Evolutionary conservation across 2,329 filamentous ascomycete species (phyloP), one percentile per base, ranked within the genome.

Genomic region (Clonostachys chloroleuca): DNA sequence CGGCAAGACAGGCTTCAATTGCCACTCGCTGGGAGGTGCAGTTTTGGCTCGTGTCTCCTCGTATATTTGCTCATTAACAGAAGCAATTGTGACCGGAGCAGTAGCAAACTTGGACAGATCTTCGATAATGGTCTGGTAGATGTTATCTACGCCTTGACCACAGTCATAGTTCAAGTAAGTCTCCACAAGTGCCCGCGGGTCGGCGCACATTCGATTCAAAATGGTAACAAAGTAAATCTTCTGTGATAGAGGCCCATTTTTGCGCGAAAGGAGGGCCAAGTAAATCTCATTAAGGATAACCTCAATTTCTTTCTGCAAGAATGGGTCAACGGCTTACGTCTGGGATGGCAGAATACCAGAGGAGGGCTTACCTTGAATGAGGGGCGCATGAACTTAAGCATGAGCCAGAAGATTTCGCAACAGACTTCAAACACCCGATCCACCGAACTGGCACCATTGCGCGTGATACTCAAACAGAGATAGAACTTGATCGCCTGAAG

Each of bases 271-370:
- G 40, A 97, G 89, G 1, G 92, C 87, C 6, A 99, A 74, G 61
- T 99, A 99, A 33, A 99, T 95, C 62, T 99, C 94, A 63, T 97
- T 97, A 49, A 99, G 69, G 62, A 99, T 97, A 0, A 99, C 92
- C 65, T 97, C 94, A 47, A 99, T 88, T 63, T 99, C 94, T 80
- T 96, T 95, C 83, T 90, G 59, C 49, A 46, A 39, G 44, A 6
- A 42, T 17, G 34, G 24, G 16, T 40, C 16, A 30, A 20, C 34
- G 40, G 9, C 24, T 30, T 30, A 30, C 9, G 9, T 30, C 24
- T 6, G 9, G 13, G 17, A 14, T 17, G 14, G n/a, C 14, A 33
- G n/a, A 24, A 14, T 12, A 12, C 3, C 17, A 41, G 3, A 18
- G 12, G 9, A 18, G 33, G 9, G 8, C 77, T 50, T 59, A 87